Evolutionary conservation across 495 filamentous ascomycete species (phyloP), one percentile per base, ranked within the genome.

Genomic region (Xylaria intraflava): DNA sequence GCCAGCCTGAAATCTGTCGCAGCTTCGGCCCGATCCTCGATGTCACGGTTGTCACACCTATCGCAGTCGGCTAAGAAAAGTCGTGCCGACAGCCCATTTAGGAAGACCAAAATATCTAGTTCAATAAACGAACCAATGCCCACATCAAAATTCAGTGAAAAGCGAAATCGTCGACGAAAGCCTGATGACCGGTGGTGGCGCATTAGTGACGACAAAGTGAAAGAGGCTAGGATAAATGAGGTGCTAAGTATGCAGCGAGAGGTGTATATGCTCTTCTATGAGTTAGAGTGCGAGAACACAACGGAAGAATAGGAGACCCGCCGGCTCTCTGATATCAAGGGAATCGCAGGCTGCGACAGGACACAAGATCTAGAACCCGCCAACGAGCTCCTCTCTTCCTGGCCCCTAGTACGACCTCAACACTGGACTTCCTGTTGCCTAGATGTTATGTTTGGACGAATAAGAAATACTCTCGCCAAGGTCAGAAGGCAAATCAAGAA

Each of bases 261-360:
- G 67, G 92, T 96, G 0, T 99, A 97, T 67, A 70, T 99, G 60
- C 72, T 99, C 23, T 99, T 99, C 66, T 99, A 99, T 64, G 92
- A 96, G 68, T 68, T 91, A 55, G 87, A 89, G 16, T 56, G 59
- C 42, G 56, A 64, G 50, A 49, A 58, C 42, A 47, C 55, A 59
- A 55, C 59, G 30, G 64, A 62, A 46, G 55, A 58, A 40, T 66
- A 66, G 61, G 54, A 56, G 50, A 6, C 42, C 38, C 49, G 31
- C 54, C 52, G 40, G 26, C 51, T 60, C 51, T 55, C 58, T 9
- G 22, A 57, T 23, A 53, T 61, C 10, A 46, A 20, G 17, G 49
- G 46, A 39, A 55, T 55, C 2, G 47, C 50, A 31, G 23, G 27
- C 23, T 59, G 56, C 35, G 16, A 61, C 17, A 52, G 52, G 8